Conservation (phyloP, 176 grass and related monocot genomes). For the Coix lacrymajobi region DNA sequence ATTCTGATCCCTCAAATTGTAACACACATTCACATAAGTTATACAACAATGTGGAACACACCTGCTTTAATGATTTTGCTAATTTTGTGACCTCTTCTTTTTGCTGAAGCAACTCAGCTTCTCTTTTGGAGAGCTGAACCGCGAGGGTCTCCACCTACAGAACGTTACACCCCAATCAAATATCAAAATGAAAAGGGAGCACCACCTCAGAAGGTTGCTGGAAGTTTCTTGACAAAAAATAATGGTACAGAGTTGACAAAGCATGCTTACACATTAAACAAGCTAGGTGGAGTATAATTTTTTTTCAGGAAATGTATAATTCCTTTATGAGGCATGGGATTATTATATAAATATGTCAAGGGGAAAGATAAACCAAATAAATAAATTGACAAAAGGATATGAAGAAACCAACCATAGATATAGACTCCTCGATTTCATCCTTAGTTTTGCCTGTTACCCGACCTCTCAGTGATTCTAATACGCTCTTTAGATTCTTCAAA, state of each 20-base stretch:
- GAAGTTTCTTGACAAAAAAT: background rate
- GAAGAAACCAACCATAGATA: conserved; percentile 74
- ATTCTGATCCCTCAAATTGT: no score
- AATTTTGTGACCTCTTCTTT: conserved; percentile 81
- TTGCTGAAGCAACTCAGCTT: conserved; percentile 78
- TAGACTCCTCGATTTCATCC: conserved; percentile 76
- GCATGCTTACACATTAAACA: background rate
- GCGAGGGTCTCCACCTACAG: conserved; percentile 76
- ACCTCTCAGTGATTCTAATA: no score
- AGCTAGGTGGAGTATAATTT: background rate
- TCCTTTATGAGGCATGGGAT: background rate
- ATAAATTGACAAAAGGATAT: background rate
- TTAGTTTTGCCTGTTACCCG: conserved; percentile 65
- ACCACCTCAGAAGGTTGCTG: background rate
- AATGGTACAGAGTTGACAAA: background rate
- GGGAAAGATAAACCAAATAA: background rate
- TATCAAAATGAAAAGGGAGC: background rate
- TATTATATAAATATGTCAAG: background rate
- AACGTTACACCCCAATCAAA: conserved; percentile 30
- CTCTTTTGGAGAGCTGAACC: conserved; percentile 80
- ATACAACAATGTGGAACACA: conserved; percentile 17
- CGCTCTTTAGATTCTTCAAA: no score
- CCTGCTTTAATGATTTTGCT: conserved; percentile 79
- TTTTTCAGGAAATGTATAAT: background rate
- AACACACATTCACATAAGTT: no score